Evolutionary conservation across 78 protist species (phyloP).

Genomic region (Isochrysis galbana): DNA sequence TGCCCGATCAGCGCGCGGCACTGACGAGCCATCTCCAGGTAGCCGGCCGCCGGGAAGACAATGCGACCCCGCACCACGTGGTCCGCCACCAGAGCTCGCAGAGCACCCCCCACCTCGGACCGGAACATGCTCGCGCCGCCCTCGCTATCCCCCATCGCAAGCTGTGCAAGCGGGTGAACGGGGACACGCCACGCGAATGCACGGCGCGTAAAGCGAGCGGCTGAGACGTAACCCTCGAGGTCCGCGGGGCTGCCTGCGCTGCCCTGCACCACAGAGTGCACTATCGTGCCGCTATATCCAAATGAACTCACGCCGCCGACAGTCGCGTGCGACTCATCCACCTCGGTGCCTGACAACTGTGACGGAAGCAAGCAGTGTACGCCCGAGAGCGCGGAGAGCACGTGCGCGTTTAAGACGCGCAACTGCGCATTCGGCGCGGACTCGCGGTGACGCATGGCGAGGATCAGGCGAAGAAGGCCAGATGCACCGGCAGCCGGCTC

Average conservation of each 20-base stretch:
- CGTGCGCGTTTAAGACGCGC: background rate
- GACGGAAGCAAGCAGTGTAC: background rate
- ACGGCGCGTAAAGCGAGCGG: background rate
- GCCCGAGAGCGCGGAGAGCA: background rate
- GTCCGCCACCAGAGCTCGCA: background rate
- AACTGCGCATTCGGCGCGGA: background rate
- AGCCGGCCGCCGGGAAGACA: conserved; percentile 3
- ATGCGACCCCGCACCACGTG: background rate
- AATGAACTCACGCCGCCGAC: conserved; percentile 12
- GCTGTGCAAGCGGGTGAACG: background rate
- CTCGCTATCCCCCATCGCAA: background rate
- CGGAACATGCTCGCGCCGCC: background rate
- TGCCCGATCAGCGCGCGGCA: no score
- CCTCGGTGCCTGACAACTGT: background rate
- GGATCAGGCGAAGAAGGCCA: background rate
- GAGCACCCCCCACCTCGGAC: background rate
- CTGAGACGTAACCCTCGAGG: background rate
- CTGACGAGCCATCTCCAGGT: background rate
- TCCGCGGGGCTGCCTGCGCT: background rate
- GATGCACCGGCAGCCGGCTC: conserved; percentile 54
- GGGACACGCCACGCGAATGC: background rate
- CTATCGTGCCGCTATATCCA: conserved; percentile 31
- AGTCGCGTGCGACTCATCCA: background rate
- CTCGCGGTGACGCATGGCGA: no score
- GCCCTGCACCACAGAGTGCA: background rate